A percentile compares a stretch with the other conserved stretches of the same genome.
These are phyloP conservation scores for Trametes villosa DNA, from an alignment of 768 basidiomycete genomes.

Conservation along the genomic window DNA sequence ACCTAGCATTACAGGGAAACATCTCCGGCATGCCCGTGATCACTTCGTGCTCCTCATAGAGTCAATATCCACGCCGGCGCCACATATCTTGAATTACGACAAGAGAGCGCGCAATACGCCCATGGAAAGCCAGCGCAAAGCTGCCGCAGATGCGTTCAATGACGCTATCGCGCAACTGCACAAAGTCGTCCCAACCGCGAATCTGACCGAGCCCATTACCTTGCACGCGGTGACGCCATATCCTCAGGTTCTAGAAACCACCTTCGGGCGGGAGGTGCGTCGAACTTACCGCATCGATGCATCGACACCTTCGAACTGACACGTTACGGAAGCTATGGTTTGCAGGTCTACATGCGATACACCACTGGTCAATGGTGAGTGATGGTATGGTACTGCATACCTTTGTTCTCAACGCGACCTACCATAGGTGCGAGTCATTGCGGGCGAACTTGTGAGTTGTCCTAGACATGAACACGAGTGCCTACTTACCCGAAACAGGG, in stretches of 20 bases:
- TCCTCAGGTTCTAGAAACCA: conserved; percentile 74
- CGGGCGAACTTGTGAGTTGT: conserved; percentile 73
- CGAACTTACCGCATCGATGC: neutral
- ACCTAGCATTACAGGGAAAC: conserved; percentile 61
- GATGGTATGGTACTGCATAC: neutral
- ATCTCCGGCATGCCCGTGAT: conserved; percentile 83
- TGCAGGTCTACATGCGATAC: conserved; percentile 81
- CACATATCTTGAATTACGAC: conserved; percentile 74
- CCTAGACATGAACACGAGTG: neutral
- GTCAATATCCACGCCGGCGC: conserved; percentile 48
- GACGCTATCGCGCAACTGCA: conserved; percentile 62
- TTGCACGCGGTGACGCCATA: conserved; percentile 84
- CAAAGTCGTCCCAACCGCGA: conserved; percentile 50
- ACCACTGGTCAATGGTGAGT: conserved; percentile 89
- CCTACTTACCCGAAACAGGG: conserved; percentile 44
- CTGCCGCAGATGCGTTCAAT: conserved; percentile 60
- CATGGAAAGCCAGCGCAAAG: conserved; percentile 72
- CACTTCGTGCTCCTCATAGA: conserved; percentile 75
- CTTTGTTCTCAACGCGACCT: conserved; percentile 4
- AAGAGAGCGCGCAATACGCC: conserved; percentile 76
- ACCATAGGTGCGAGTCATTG: conserved; percentile 75
- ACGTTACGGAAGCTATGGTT: conserved; percentile 71
- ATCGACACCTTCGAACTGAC: conserved; percentile 10
- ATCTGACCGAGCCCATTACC: conserved; percentile 62
- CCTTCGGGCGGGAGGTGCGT: conserved; percentile 78